Evolutionary conservation across 1,139 yeast genomes (phyloP).

Genomic region (Sporopachydermia cereana): DNA sequence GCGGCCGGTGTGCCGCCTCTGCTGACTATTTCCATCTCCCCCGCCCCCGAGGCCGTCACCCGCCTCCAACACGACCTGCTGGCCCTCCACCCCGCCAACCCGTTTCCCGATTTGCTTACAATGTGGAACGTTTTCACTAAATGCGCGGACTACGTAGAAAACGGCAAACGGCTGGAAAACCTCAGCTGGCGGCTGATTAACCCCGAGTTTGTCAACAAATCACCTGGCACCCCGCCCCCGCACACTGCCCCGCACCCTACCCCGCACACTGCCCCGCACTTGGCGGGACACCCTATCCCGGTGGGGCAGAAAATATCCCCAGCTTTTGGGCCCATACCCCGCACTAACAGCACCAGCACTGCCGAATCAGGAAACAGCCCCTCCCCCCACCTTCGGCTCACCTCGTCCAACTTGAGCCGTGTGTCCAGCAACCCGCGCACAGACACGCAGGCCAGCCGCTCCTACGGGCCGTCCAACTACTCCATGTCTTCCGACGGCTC

Average conservation of each 20-base stretch:
- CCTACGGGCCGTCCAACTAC: not conserved
- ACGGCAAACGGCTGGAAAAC: constrained; percentile 45
- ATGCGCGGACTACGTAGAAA: constrained; percentile 37
- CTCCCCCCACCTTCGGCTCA: not conserved
- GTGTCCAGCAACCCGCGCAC: constrained; percentile 6
- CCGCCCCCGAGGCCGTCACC: not conserved
- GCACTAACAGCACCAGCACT: too few relatives aligned
- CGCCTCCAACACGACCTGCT: not conserved
- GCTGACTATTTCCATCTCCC: not conserved
- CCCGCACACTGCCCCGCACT: not conserved
- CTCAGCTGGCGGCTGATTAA: constrained; percentile 50
- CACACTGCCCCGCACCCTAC: not conserved
- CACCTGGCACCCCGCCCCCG: not conserved
- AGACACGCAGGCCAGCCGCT: not conserved
- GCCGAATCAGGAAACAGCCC: not conserved
- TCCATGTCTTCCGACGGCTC: constrained; percentile 5
- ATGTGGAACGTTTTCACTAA: constrained; percentile 45
- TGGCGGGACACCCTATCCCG: not conserved
- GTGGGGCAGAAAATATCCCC: not conserved
- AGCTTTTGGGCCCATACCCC: not conserved
- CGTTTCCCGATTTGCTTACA: constrained; percentile 22
- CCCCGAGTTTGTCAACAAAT: constrained; percentile 22
- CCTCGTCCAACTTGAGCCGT: not conserved
- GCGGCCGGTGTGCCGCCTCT: constrained; percentile 2
- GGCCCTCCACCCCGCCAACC: not conserved